phyloP scores from a whole-genome alignment of 352 stramenopile species.

The Pythium aquatile region DNA sequence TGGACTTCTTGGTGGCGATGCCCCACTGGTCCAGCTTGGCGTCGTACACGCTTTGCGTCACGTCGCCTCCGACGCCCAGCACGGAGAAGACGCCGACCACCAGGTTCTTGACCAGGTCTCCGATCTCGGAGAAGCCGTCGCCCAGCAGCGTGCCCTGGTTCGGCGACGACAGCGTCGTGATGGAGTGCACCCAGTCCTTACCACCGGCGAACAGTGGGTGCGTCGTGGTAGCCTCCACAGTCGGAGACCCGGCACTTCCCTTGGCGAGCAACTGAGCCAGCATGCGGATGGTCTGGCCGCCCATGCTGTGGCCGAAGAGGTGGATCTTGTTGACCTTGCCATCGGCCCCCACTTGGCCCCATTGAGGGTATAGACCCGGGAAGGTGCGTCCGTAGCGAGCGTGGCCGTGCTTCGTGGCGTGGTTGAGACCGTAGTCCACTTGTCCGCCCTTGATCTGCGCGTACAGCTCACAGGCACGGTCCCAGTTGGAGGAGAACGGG shows the following conservation, averaged over 20 bases:
- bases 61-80: slow-evolving; percentile 30
- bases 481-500: slow-evolving; percentile 34
- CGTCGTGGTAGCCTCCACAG: slow-evolving; percentile 31
- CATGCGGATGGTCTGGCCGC: slow-evolving; percentile 69
- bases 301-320: slow-evolving; percentile 71
- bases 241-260: slow-evolving; percentile 38
- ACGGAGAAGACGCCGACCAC: slow-evolving; percentile 36
- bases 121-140: slow-evolving; percentile 44
- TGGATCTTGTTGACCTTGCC: slow-evolving; percentile 64
- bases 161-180: slow-evolving; percentile 57
- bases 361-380: slow-evolving; percentile 52
- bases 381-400: slow-evolving; percentile 43
- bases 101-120: slow-evolving; percentile 38
- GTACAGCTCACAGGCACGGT: slow-evolving; percentile 39
- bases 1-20: slow-evolving; percentile 28
- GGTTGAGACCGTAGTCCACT: slow-evolving; percentile 33
- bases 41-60: slow-evolving; percentile 39
- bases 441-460: slow-evolving; percentile 33
- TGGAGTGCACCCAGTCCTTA: slow-evolving; percentile 57
- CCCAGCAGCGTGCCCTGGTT: slow-evolving; percentile 61
- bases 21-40: slow-evolving; percentile 56
- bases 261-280: slow-evolving; percentile 51
- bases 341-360: slow-evolving; percentile 40
- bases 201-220: slow-evolving; percentile 44
- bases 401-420: slow-evolving; percentile 23